Evolutionary conservation across 2,329 filamentous ascomycete genomes (phyloP).

Genomic region (Stagonosporopsis chrysanthemi): DNA sequence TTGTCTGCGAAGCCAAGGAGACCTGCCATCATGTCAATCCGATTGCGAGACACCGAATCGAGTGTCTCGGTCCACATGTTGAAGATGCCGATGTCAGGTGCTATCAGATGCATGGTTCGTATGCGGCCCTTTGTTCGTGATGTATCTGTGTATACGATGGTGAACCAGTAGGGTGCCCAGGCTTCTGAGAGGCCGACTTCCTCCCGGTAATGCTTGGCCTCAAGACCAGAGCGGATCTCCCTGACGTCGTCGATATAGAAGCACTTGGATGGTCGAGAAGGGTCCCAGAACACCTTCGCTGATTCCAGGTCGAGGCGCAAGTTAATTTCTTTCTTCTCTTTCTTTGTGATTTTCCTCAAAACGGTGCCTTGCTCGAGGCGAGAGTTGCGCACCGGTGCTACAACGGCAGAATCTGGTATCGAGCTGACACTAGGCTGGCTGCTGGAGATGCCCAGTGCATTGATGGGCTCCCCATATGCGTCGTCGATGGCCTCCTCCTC

Average conservation of each 20-base stretch:
- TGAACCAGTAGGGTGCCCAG: conserved; percentile 80
- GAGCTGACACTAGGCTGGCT: conserved; percentile 42
- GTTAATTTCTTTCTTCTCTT: conserved; percentile 74
- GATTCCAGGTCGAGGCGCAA: conserved; percentile 83
- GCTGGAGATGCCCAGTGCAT: conserved; percentile 53
- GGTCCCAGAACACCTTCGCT: conserved; percentile 89
- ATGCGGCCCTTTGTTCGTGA: conserved; percentile 76
- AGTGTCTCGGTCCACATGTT: conserved; percentile 84
- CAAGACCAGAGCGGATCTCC: conserved; percentile 82
- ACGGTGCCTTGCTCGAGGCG: conserved; percentile 79
- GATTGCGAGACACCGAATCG: conserved; percentile 82
- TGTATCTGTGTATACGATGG: conserved; percentile 83
- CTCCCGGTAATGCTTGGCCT: conserved; percentile 87
- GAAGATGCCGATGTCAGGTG: conserved; percentile 74
- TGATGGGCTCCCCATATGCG: conserved; percentile 50
- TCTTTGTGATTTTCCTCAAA: conserved; percentile 85
- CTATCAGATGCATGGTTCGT: conserved; percentile 88
- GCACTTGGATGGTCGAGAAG: conserved; percentile 76
- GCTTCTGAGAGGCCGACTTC: conserved; percentile 76
- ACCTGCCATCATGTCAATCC: conserved; percentile 89
- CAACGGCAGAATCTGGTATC: conserved; percentile 52
- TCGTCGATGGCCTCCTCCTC: conserved; percentile 60
- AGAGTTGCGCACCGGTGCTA: conserved; percentile 77
- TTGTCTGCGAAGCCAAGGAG: conserved; percentile 78
- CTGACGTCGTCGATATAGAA: conserved; percentile 96